Evolutionary conservation across 148 eudicot species (phyloP).

Genomic region (Rheum nobile): DNA sequence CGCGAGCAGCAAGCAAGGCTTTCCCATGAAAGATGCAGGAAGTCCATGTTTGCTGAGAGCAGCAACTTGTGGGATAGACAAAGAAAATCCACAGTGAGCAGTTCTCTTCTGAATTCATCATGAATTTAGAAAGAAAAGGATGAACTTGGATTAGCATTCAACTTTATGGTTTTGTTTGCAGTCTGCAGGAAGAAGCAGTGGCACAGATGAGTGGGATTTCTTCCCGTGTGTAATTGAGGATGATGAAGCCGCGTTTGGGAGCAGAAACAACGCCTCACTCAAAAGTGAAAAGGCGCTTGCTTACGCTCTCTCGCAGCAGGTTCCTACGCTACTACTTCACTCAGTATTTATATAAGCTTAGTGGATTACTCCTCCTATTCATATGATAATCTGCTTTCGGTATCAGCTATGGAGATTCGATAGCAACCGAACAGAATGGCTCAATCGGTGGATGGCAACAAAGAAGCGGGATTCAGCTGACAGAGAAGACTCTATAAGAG

Average conservation of each 20-base stretch:
- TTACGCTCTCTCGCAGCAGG: not conserved
- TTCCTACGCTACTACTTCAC: not conserved
- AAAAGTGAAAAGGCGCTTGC: slow-evolving; percentile 8
- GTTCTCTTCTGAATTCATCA: not conserved
- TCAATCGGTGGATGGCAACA: not conserved
- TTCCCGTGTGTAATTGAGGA: slow-evolving; percentile 42
- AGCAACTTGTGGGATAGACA: slow-evolving; percentile 47
- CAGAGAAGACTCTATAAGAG: not conserved
- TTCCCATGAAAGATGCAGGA: slow-evolving; percentile 48
- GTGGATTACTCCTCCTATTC: too few relatives aligned
- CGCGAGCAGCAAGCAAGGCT: slow-evolving; percentile 39
- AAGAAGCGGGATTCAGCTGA: not conserved
- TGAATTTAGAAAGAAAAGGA: too few relatives aligned
- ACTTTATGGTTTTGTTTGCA: slow-evolving; percentile 9
- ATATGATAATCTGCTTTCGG: not conserved
- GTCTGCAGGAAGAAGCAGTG: slow-evolving; percentile 38
- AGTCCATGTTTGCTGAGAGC: slow-evolving; percentile 68
- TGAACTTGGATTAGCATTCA: not conserved
- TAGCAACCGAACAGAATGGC: slow-evolving; percentile 1
- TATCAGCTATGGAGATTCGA: not conserved
- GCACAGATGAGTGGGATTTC: slow-evolving; percentile 34
- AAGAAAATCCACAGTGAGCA: slow-evolving; percentile 49
- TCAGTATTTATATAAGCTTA: too few relatives aligned
- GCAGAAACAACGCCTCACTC: slow-evolving; percentile 42
- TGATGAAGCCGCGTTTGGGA: slow-evolving; percentile 46